phyloP scores from a whole-genome alignment of 768 basidiomycete species.

The Leccinum variicolor region DNA sequence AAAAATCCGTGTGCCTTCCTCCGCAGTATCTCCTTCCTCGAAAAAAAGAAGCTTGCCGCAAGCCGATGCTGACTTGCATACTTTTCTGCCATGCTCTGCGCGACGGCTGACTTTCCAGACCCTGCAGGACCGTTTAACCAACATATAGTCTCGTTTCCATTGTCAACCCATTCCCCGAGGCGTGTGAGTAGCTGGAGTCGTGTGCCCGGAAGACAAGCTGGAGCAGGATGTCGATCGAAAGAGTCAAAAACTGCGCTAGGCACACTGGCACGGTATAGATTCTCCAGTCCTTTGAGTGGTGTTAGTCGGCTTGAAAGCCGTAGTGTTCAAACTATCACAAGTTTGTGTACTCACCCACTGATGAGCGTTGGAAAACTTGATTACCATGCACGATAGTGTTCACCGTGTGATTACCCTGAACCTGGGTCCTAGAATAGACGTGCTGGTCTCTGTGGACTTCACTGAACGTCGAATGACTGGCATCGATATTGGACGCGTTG shows the following conservation, averaged over 20 bases:
- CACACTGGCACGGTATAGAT: conserved; percentile 9
- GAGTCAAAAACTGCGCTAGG: conserved; percentile 17
- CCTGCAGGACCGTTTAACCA: conserved; percentile 26
- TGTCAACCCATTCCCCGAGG: conserved; percentile 16
- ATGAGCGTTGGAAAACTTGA: conserved; percentile 13
- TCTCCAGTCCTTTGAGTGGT: conserved; percentile 12
- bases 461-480: conserved; percentile 19
- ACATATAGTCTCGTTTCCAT: conserved; percentile 6
- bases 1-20: conserved; percentile 24
- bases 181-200: conserved; percentile 13
- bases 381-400: conserved; percentile 19
- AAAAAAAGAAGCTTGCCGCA: conserved; percentile 36
- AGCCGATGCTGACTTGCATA: conserved; percentile 18
- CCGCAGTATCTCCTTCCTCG: conserved; percentile 19
- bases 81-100: conserved; percentile 28
- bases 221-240: conserved; percentile 17
- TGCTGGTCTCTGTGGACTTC: conserved; percentile 19
- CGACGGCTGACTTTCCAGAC: conserved; percentile 24
- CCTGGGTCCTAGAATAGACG: conserved; percentile 2
- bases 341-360: conserved; percentile 4
- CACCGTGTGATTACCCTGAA: conserved; percentile 12
- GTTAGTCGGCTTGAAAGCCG: not conserved
- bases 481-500: conserved; percentile 17
- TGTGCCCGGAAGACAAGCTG: conserved; percentile 18
- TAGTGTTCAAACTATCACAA: not conserved